Evolutionary conservation across 345 rosid genomes (phyloP).

Genomic region (Excoecaria cochinchinensis): DNA sequence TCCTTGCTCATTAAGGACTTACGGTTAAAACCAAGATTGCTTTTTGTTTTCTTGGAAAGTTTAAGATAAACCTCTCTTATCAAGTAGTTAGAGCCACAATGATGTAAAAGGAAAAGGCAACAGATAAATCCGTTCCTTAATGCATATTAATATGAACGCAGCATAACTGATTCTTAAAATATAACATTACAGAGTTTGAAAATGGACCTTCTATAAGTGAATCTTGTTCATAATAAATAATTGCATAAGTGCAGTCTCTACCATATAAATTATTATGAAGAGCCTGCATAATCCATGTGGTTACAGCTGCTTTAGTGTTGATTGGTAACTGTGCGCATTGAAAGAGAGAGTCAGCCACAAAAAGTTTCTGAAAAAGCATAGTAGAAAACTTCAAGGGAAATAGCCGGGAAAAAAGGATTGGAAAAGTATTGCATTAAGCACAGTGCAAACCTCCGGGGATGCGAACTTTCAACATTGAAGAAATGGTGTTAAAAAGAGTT

Average conservation of each 20-base stretch:
- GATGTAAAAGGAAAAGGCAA: too few relatives aligned
- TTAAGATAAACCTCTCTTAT: too few relatives aligned
- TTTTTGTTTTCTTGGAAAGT: too few relatives aligned
- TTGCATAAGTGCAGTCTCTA: slow-evolving; percentile 83
- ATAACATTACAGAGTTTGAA: slow-evolving; percentile 9
- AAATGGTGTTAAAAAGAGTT: not conserved
- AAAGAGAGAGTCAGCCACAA: slow-evolving; percentile 17
- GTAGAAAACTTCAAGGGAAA: not conserved
- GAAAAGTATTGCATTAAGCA: not conserved
- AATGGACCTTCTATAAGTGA: slow-evolving; percentile 81
- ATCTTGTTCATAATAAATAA: slow-evolving; percentile 92
- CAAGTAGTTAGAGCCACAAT: too few relatives aligned
- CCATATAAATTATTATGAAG: slow-evolving; percentile 86
- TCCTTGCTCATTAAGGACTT: too few relatives aligned
- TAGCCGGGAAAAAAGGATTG: not conserved
- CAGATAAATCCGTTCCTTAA: too few relatives aligned
- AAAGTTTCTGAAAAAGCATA: not conserved
- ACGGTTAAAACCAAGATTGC: too few relatives aligned
- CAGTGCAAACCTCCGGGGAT: not conserved
- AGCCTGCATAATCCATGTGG: slow-evolving; percentile 84
- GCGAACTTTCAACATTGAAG: not conserved
- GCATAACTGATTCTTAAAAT: not conserved
- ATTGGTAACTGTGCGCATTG: slow-evolving; percentile 59
- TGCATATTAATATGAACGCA: too few relatives aligned
- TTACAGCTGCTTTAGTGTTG: slow-evolving; percentile 76